These are phyloP conservation scores for Phytopythium helicoides DNA, from an alignment of 352 stramenopile species.

Conservation along the genomic window DNA sequence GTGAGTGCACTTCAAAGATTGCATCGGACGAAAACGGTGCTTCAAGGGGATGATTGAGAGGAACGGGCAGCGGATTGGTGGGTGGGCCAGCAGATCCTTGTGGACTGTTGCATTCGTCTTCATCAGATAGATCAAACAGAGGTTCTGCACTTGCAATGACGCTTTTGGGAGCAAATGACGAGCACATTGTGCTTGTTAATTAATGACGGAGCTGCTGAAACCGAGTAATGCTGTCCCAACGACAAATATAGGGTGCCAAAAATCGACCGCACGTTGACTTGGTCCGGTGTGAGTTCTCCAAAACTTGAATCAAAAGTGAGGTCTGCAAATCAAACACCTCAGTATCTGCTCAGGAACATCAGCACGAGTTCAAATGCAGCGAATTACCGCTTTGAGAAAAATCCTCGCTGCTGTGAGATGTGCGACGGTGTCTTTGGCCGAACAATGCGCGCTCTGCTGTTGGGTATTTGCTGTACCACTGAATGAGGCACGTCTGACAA, in stretches of 20 bases:
- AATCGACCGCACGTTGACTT: no score
- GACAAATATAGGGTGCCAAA: neutral
- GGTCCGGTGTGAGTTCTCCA: no score
- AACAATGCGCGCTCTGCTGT: conserved; percentile 46
- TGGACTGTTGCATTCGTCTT: neutral
- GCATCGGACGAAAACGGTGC: neutral
- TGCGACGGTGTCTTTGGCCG: conserved; percentile 74
- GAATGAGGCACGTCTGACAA: conserved; percentile 23
- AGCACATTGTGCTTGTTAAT: conserved; percentile 10
- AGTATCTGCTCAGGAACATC: no score
- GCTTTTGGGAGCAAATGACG: conserved; percentile 16
- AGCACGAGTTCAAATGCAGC: neutral
- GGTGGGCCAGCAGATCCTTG: neutral
- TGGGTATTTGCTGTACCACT: conserved; percentile 37
- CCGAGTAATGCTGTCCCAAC: neutral
- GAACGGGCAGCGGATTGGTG: neutral
- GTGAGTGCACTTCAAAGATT: neutral
- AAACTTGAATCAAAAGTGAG: neutral
- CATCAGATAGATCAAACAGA: conserved; percentile 33
- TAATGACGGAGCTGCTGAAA: neutral
- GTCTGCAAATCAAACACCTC: neutral
- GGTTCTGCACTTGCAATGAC: conserved; percentile 26
- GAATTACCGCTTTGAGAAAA: conserved; percentile 57
- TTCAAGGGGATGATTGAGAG: neutral
- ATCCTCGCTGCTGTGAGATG: conserved; percentile 59